These are phyloP conservation scores for Xylaria sp. DNA, from an alignment of 2,329 filamentous ascomycete genomes.

Conservation along the genomic window DNA sequence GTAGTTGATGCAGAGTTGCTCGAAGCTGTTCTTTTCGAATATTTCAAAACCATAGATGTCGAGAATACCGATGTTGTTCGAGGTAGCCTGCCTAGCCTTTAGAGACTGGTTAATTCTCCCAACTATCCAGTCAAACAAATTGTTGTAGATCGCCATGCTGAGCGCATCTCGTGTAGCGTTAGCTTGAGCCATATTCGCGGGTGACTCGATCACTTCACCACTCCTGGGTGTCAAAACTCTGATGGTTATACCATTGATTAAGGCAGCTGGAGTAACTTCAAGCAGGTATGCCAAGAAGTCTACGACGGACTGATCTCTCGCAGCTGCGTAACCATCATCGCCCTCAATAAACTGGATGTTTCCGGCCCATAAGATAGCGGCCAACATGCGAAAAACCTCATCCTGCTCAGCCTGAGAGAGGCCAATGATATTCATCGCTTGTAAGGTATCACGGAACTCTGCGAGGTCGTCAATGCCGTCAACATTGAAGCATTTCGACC, in stretches of 20 bases:
- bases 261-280: conserved; percentile 81
- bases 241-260: conserved; percentile 88
- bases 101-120: conserved; percentile 89
- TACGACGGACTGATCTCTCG: conserved; percentile 88
- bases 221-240: conserved; percentile 79
- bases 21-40: conserved; percentile 98
- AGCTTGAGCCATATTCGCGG: conserved; percentile 88
- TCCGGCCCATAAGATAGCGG: conserved; percentile 91
- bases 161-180: conserved; percentile 88
- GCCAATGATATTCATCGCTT: conserved; percentile 96
- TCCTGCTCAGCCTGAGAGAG: conserved; percentile 90
- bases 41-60: conserved; percentile 99
- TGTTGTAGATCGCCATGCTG: conserved; percentile 95
- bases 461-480: conserved; percentile 91
- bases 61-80: conserved; percentile 92
- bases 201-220: conserved; percentile 76
- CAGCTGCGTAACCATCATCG: conserved; percentile 86
- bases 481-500: conserved; percentile 94
- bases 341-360: conserved; percentile 93
- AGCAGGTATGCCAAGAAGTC: conserved; percentile 95
- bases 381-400: conserved; percentile 94
- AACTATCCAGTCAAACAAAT: conserved; percentile 99
- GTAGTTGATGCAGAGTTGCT: conserved; percentile 99
- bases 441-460: conserved; percentile 88
- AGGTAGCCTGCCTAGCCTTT: conserved; percentile 77